These are phyloP conservation scores for Isabelozyma gotoi DNA, from an alignment of 805 yeast species.

Conservation along the genomic window DNA sequence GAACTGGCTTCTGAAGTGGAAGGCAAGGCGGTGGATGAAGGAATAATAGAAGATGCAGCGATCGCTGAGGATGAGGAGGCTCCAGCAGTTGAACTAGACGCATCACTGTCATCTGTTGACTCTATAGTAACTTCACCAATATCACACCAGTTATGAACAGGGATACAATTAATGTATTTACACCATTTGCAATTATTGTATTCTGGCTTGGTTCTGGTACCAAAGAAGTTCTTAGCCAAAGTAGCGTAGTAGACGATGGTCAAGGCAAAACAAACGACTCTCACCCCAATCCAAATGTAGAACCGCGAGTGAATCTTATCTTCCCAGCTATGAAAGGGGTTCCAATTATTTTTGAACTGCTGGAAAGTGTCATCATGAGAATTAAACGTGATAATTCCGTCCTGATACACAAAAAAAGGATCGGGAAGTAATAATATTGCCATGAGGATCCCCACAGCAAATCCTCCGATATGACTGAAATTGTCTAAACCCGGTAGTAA, in stretches of 20 bases:
- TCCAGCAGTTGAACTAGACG: conserved; percentile 4
- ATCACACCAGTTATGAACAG: conserved; percentile 71
- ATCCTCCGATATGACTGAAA: conserved; percentile 75
- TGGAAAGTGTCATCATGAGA: conserved; percentile 28
- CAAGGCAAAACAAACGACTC: conserved; percentile 46
- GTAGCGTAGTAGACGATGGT: conserved; percentile 51
- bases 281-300: conserved; percentile 51
- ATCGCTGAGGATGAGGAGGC: conserved; percentile 3
- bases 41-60: conserved; percentile 1
- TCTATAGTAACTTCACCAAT: conserved; percentile 37
- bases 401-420: conserved; percentile 49
- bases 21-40: conserved; percentile 10
- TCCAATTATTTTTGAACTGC: conserved; percentile 38
- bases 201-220: conserved; percentile 29
- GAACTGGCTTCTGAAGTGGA: conserved; percentile 5
- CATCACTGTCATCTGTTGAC: conserved; percentile 5
- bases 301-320: conserved; percentile 40
- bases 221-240: conserved; percentile 47
- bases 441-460: conserved; percentile 55
- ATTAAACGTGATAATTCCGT: conserved; percentile 38
- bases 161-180: conserved; percentile 68
- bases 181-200: conserved; percentile 67
- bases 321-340: conserved; percentile 32
- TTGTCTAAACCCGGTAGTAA: conserved; percentile 73
- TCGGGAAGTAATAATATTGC: conserved; percentile 54